These are phyloP conservation scores for Leishmania mexicana DNA, from an alignment of 208 protist species.

Conservation along the genomic window DNA sequence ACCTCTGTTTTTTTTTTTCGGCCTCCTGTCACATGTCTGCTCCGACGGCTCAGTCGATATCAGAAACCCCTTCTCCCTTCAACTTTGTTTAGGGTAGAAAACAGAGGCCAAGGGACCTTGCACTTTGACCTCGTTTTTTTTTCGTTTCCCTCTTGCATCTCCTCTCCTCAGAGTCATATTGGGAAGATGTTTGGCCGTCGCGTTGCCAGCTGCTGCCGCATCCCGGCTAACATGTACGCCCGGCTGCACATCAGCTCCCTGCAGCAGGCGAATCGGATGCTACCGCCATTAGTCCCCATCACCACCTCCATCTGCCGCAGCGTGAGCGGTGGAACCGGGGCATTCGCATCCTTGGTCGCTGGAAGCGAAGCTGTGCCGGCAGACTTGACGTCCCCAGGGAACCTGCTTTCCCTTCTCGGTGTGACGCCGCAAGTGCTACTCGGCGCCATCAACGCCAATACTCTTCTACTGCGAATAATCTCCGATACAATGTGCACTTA, in stretches of 20 bases:
- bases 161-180: background rate
- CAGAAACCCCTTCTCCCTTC: background rate
- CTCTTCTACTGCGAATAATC: constrained; percentile 76
- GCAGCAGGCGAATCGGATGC: constrained; percentile 76
- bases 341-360: constrained; percentile 25
- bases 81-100: background rate
- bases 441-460: constrained; percentile 55
- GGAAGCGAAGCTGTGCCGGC: constrained; percentile 33
- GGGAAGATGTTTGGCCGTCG: constrained; percentile 82
- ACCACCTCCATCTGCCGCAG: constrained; percentile 42
- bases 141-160: background rate
- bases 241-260: constrained; percentile 72
- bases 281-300: constrained; percentile 70
- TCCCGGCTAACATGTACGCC: constrained; percentile 79
- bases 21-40: background rate
- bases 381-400: constrained; percentile 44
- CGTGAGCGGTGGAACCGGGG: constrained; percentile 34
- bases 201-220: constrained; percentile 71
- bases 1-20: background rate
- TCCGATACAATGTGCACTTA: constrained; percentile 94
- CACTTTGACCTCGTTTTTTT: background rate
- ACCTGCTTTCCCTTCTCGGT: constrained; percentile 57
- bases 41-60: background rate
- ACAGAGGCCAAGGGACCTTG: background rate
- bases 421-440: constrained; percentile 57